Conservation (phyloP, 257 asterid genomes). For the Nicotiana tabacum region DNA sequence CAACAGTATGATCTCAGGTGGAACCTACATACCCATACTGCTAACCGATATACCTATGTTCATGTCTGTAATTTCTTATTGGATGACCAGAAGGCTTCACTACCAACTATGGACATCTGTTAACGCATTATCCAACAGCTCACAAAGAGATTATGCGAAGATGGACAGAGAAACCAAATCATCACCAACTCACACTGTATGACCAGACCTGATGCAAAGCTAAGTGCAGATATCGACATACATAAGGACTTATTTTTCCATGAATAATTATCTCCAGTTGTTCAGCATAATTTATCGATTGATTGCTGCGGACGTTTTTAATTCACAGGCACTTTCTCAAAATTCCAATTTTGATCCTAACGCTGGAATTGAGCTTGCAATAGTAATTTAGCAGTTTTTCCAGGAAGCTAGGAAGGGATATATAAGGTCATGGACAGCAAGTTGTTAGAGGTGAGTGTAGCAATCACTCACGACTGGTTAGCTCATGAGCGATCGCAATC, state of each 20-base stretch:
- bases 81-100: not conserved
- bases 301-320: not conserved
- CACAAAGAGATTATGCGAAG: not conserved
- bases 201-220: not conserved
- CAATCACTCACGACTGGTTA: not conserved
- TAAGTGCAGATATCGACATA: not conserved
- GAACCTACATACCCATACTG: not conserved
- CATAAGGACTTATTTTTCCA: not conserved
- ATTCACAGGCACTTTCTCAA: not conserved
- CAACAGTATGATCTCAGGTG: not conserved
- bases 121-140: not conserved
- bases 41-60: not conserved
- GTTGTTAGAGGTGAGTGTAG: not conserved
- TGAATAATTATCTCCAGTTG: not conserved
- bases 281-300: not conserved
- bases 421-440: not conserved
- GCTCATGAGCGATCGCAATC: not conserved
- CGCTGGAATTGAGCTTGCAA: not conserved
- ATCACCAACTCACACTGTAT: not conserved
- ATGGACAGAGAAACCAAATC: not conserved
- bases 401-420: not conserved
- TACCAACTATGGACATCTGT: not conserved
- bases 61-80: not conserved
- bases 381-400: not conserved
- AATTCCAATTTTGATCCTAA: not conserved